A percentile compares a stretch with the other conserved stretches of the same genome.
Conservation (phyloP, 2,329 filamentous ascomycete genomes). For the Colletotrichum cereale region DNA sequence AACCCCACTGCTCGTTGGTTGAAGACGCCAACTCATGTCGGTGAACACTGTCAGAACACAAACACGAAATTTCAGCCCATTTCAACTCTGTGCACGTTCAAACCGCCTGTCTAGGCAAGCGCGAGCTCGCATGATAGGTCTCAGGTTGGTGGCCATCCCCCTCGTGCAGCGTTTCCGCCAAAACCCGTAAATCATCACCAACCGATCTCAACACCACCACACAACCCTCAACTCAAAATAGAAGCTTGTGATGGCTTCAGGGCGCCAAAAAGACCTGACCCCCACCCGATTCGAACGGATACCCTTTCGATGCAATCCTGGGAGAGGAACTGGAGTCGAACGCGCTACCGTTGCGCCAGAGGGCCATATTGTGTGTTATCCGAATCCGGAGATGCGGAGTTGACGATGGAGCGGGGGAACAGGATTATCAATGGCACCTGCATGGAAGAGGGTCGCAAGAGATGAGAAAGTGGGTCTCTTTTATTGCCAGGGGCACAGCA, state of each 20-base stretch:
- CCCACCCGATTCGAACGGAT: conserved; percentile 39
- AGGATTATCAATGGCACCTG: not conserved
- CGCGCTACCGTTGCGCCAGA: conserved; percentile 39
- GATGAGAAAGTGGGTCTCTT: conserved; percentile 1
- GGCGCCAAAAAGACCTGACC: conserved; percentile 21
- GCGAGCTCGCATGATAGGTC: not conserved
- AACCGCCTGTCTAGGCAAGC: not conserved
- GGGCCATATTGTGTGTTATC: not conserved
- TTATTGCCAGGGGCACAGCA: too few species aligned
- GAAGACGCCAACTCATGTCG: not conserved
- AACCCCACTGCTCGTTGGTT: not conserved
- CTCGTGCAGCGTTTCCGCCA: not conserved
- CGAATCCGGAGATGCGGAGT: not conserved
- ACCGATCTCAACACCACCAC: not conserved
- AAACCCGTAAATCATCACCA: not conserved
- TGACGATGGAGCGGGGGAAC: accelerated
- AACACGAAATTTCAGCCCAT: not conserved
- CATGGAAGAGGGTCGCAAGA: not conserved
- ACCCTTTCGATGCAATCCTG: conserved; percentile 30
- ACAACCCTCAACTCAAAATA: not conserved
- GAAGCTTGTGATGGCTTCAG: not conserved
- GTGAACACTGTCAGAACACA: not conserved
- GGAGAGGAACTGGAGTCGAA: conserved; percentile 32
- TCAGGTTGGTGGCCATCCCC: too few species aligned
- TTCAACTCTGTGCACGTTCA: not conserved